Conservation (phyloP, 192 early-diverging fungal genomes). For the Coemansia interrupta region DNA sequence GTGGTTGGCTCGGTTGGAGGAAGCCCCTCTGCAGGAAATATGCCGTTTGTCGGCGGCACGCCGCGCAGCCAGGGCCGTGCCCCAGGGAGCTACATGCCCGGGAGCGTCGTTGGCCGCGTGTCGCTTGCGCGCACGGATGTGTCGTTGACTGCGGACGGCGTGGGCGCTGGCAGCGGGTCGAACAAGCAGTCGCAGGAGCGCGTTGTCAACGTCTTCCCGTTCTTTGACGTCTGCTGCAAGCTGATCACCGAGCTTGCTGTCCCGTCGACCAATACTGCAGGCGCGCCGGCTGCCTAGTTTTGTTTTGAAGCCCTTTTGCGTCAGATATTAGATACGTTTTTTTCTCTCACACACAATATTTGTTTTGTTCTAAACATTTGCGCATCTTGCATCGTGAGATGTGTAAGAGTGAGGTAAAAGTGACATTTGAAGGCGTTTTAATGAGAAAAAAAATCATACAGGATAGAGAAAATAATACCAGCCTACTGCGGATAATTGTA, state of each 20-base stretch:
- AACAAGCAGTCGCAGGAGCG: constrained; percentile 55
- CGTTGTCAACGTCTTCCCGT: constrained; percentile 72
- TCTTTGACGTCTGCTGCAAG: constrained; percentile 92
- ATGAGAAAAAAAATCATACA: background rate
- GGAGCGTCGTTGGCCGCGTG: constrained; percentile 51
- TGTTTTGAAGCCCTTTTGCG: background rate
- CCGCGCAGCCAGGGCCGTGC: constrained; percentile 52
- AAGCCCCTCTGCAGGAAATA: constrained; percentile 14
- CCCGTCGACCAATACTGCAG: constrained; percentile 27
- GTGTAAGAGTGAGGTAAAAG: no score
- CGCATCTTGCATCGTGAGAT: no score
- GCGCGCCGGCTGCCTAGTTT: background rate
- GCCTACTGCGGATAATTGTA: constrained; percentile 48
- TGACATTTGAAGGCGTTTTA: background rate
- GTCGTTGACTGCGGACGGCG: constrained; percentile 51
- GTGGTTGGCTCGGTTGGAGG: constrained; percentile 31
- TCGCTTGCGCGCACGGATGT: constrained; percentile 47
- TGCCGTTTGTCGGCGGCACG: constrained; percentile 38
- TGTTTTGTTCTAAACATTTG: background rate
- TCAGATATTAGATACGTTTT: background rate
- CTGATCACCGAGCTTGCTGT: constrained; percentile 95
- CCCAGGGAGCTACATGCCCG: constrained; percentile 52
- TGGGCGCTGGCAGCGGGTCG: constrained; percentile 44
- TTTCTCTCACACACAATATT: background rate
- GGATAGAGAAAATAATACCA: background rate